phyloP scores from a whole-genome alignment of 768 basidiomycete genomes.

The Mycena alexandri region DNA sequence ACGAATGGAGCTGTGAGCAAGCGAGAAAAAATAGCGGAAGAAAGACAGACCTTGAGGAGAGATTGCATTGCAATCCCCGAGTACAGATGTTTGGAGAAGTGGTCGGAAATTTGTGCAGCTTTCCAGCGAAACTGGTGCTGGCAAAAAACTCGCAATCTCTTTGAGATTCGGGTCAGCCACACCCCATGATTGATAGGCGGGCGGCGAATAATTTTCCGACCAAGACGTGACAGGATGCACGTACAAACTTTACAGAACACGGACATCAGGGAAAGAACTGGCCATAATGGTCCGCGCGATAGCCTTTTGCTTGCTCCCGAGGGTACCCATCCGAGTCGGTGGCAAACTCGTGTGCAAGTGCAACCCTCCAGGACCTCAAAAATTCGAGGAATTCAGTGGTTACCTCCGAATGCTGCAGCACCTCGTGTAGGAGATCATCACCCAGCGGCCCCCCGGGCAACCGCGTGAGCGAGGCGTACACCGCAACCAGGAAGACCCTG shows the following conservation, averaged over 20 bases:
- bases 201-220: neutral
- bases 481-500: no score
- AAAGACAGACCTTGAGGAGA: constrained; percentile 7
- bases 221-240: constrained; percentile 12
- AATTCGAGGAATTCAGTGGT: no score
- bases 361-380: no score
- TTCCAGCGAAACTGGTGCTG: constrained; percentile 13
- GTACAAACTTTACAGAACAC: neutral
- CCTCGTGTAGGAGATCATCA: no score
- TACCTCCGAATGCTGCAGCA: no score
- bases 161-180: neutral
- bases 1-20: neutral
- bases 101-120: neutral
- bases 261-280: neutral
- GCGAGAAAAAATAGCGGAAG: neutral
- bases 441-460: no score
- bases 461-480: no score
- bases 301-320: no score
- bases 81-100: constrained; percentile 7
- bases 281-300: neutral
- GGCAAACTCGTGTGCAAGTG: no score
- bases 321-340: no score
- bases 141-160: neutral
- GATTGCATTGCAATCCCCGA: constrained; percentile 7
- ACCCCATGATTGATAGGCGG: constrained; percentile 4